Conservation (phyloP, 768 basidiomycete genomes). For the Phaffia australis region DNA sequence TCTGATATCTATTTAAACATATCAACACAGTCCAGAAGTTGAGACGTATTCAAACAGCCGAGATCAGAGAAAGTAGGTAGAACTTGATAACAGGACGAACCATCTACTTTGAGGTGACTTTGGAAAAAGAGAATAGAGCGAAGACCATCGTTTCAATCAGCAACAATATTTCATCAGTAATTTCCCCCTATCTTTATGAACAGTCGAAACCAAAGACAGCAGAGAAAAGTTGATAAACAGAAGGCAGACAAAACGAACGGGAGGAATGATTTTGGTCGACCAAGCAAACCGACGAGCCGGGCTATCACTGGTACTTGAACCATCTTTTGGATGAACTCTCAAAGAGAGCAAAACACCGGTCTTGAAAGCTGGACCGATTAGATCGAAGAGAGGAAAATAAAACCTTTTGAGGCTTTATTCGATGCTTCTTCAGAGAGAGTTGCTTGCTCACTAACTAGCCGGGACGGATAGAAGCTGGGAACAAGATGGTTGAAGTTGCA, state of each 20-base stretch:
- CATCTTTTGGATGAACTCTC: background rate
- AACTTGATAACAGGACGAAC: background rate
- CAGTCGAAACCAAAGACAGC: slow-evolving; percentile 24
- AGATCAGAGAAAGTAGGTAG: background rate
- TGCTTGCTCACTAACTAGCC: too few species aligned
- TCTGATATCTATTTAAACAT: slow-evolving; percentile 28
- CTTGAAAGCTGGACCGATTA: too few species aligned
- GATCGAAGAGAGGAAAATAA: too few species aligned
- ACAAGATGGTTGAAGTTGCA: too few species aligned
- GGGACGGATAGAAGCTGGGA: too few species aligned
- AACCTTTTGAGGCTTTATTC: too few species aligned
- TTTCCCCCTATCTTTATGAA: background rate
- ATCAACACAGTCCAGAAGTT: background rate
- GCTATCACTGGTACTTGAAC: background rate
- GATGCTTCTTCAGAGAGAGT: too few species aligned
- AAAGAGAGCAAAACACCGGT: too few species aligned
- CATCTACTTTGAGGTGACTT: slow-evolving; percentile 19
- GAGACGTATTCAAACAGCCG: background rate
- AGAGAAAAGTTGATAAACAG: slow-evolving; percentile 21
- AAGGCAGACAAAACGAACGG: background rate
- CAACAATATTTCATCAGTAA: too few species aligned
- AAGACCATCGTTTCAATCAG: too few species aligned
- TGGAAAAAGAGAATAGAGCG: slow-evolving; percentile 3
- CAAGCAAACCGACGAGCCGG: slow-evolving; percentile 6
- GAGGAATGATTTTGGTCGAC: background rate